These are phyloP conservation scores for Dorcoceras hygrometricum DNA, from an alignment of 257 asterid genomes.

Conservation along the genomic window DNA sequence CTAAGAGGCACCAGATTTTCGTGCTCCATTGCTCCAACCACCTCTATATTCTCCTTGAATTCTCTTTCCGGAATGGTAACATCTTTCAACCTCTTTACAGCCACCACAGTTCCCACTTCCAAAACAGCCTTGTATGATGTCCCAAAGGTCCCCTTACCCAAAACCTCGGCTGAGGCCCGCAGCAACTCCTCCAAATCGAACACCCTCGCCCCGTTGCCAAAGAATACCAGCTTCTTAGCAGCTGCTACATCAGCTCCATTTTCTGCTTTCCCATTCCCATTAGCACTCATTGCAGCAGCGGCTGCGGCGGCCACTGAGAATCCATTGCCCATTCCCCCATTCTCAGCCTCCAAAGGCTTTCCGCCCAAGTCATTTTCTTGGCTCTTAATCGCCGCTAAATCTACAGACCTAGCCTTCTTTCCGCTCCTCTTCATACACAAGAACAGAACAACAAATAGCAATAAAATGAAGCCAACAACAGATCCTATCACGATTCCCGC, in stretches of 20 bases:
- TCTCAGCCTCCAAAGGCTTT: slow-evolving; percentile 44
- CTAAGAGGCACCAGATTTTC: slow-evolving; percentile 41
- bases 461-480: slow-evolving; percentile 46
- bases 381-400: slow-evolving; percentile 43
- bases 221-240: slow-evolving; percentile 34
- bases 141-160: slow-evolving; percentile 46
- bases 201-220: slow-evolving; percentile 24
- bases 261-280: slow-evolving; percentile 28
- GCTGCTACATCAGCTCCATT: slow-evolving; percentile 13
- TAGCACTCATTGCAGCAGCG: slow-evolving; percentile 38
- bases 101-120: slow-evolving; percentile 38
- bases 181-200: slow-evolving; percentile 46
- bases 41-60: slow-evolving; percentile 37
- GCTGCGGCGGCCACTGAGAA: slow-evolving; percentile 39
- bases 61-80: slow-evolving; percentile 36
- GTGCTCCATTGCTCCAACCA: slow-evolving; percentile 38
- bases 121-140: slow-evolving; percentile 42
- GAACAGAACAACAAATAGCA: slow-evolving; percentile 48
- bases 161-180: slow-evolving; percentile 47
- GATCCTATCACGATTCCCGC: slow-evolving; percentile 84
- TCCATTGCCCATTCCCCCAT: slow-evolving; percentile 37
- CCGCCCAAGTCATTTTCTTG: slow-evolving; percentile 44
- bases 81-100: slow-evolving; percentile 45
- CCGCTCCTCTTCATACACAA: slow-evolving; percentile 64
- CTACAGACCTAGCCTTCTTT: slow-evolving; percentile 50